A percentile compares a stretch with the other conserved stretches of the same genome.
phyloP scores from a whole-genome alignment of 495 filamentous ascomycete species.

The Hypomontagnella monticulosa region DNA sequence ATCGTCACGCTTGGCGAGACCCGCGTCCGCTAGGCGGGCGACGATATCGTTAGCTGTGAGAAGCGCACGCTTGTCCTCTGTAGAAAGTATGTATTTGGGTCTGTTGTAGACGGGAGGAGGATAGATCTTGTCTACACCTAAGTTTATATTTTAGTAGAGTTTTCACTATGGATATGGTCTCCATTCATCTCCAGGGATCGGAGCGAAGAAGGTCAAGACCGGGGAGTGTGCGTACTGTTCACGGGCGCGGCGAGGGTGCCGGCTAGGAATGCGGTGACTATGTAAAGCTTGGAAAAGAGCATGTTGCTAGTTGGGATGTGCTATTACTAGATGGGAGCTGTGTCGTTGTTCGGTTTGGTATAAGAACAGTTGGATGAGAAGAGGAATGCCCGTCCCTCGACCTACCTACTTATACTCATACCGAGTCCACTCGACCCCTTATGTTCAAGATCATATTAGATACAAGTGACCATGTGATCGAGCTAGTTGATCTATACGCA shows the following conservation, averaged over 20 bases:
- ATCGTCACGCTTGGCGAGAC: not conserved
- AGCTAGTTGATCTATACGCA: no score
- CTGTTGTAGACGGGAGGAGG: not conserved
- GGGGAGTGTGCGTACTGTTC: slow-evolving; percentile 10
- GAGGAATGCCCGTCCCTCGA: no score
- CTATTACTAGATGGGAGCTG: not conserved
- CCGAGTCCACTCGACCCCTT: no score
- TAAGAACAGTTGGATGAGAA: not conserved
- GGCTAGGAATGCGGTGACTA: slow-evolving; percentile 13
- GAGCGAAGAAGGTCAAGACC: not conserved
- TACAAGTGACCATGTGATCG: no score
- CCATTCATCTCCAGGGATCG: not conserved
- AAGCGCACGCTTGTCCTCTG: not conserved
- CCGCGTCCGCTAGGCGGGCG: no score
- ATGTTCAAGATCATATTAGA: no score
- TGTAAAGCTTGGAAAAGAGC: slow-evolving; percentile 24
- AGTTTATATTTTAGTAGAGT: no score
- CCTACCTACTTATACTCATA: no score
- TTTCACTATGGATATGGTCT: not conserved
- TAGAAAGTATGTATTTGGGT: not conserved
- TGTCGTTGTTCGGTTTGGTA: not conserved
- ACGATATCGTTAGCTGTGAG: no score
- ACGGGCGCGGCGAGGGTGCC: slow-evolving; percentile 14
- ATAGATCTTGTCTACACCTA: no score
- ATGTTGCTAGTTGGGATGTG: slow-evolving; percentile 1